Evolutionary conservation across 768 basidiomycete species (phyloP).

Genomic region (Cyathus striatus): DNA sequence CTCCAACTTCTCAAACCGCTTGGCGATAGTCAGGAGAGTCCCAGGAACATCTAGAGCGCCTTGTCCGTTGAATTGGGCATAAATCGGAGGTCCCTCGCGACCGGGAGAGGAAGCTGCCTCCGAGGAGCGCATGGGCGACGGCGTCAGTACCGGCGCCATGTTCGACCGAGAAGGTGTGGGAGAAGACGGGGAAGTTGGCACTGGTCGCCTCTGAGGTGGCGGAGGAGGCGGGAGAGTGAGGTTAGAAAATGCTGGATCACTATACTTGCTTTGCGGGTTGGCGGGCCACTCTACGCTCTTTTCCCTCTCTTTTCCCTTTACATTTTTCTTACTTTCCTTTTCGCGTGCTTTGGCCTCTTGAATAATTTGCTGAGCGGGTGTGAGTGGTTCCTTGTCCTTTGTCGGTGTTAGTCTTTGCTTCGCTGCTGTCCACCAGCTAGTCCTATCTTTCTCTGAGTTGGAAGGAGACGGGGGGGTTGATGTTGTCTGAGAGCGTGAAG

Average conservation of each 20-base stretch:
- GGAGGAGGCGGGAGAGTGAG: conserved; percentile 44
- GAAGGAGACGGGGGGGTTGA: conserved; percentile 55
- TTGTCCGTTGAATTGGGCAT: conserved; percentile 68
- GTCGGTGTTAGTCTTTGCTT: conserved; percentile 76
- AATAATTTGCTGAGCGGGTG: conserved; percentile 81
- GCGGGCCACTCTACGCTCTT: conserved; percentile 58
- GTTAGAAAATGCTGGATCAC: conserved; percentile 55
- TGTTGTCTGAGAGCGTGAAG: conserved; percentile 32
- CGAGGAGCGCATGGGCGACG: conserved; percentile 55
- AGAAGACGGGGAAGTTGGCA: conserved; percentile 52
- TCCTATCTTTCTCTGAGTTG: conserved; percentile 54
- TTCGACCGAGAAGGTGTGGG: conserved; percentile 58
- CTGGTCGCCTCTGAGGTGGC: conserved; percentile 40
- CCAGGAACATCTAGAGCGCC: conserved; percentile 73
- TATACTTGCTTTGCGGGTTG: conserved; percentile 42
- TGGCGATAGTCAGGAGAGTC: conserved; percentile 70
- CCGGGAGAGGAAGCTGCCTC: conserved; percentile 44
- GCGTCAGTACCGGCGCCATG: conserved; percentile 52
- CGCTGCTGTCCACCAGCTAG: conserved; percentile 70
- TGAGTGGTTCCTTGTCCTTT: conserved; percentile 68
- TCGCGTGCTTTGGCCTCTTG: conserved; percentile 65
- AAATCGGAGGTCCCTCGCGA: conserved; percentile 61
- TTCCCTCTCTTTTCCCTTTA: too few relatives aligned
- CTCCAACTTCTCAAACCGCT: conserved; percentile 84
- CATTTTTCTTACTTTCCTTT: conserved; percentile 51